These are phyloP conservation scores for Penicillium italicum DNA, from an alignment of 2,329 filamentous ascomycete species.

Conservation along the genomic window DNA sequence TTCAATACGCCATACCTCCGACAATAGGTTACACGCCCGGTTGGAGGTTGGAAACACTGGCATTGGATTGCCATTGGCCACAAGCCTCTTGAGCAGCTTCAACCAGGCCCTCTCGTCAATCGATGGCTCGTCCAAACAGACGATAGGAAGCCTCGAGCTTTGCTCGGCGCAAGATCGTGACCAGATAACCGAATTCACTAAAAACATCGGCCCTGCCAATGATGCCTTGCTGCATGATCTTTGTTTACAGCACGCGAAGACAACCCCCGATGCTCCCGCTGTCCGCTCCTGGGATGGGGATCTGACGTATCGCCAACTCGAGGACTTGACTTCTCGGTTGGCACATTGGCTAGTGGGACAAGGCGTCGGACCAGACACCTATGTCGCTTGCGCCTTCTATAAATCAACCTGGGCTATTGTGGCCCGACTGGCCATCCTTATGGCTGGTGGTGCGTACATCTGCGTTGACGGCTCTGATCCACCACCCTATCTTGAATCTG, in stretches of 20 bases:
- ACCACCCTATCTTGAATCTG: conserved; percentile 64
- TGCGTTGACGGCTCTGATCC: conserved; percentile 74
- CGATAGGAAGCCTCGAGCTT: conserved; percentile 9
- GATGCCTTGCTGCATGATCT: conserved; percentile 18
- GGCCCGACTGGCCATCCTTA: conserved; percentile 19
- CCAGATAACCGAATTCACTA: conserved; percentile 11
- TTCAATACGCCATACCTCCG: conserved; percentile 5
- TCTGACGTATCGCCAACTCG: conserved; percentile 16
- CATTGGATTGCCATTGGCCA: conserved; percentile 10
- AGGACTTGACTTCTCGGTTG: conserved; percentile 7
- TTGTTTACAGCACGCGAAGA: conserved; percentile 10
- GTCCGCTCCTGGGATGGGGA: conserved; percentile 22
- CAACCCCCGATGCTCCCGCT: conserved; percentile 14
- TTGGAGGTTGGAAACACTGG: conserved; percentile 3
- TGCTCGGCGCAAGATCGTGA: conserved; percentile 13
- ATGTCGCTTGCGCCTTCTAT: conserved; percentile 18
- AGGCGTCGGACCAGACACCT: conserved; percentile 15
- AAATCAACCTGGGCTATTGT: conserved; percentile 24
- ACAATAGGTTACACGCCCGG: conserved; percentile 4
- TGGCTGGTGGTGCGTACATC: conserved; percentile 55
- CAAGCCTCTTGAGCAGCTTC: conserved; percentile 14
- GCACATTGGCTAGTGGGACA: conserved; percentile 14
- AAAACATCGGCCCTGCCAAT: conserved; percentile 1
- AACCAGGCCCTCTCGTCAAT: conserved; percentile 11
- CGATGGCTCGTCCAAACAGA: background rate